Evolutionary conservation across 495 filamentous ascomycete genomes (phyloP), one percentile per base, ranked within the genome.

Genomic region (Chaetomium tenue): DNA sequence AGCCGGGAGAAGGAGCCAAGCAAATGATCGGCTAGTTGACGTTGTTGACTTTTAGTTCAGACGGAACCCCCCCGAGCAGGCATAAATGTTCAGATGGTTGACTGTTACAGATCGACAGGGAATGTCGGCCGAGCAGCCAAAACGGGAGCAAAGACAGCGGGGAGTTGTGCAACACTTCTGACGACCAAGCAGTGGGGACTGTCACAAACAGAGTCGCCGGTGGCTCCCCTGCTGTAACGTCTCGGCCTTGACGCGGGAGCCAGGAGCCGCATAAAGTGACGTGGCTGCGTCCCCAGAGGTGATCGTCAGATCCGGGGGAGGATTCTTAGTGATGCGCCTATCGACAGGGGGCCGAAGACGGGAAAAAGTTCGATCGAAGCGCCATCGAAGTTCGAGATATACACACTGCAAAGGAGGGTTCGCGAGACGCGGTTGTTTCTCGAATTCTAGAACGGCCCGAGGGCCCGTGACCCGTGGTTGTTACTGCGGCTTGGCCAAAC

Each of bases 251-350:
- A 46, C 16, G 48, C 37, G 48, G 22, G 33, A 54, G 60, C 18
- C 15, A 44, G 48, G 28, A 37, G 46, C 15, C 13, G 50, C 50
- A 55, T 63, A 15, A 55, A n/a, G 18, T 63, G 60, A 63, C 51
- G 60, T 47, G 60, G 37, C 60, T 3, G 46, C 22, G 20, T 18
- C n/a, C 2, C n/a, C 47, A n/a, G 30, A 52, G 20, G 15, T 52
- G 42, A 22, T 54, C 37, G 37, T n/a, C 60, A 54, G 60, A 55
- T 63, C 37, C 25, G 50, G 51, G 60, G 60, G 20, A 54, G 60
- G 23, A 3, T 18, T 25, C 22, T 44, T 53, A 53, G 53, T 39
- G 28, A 56, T 25, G 12, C 58, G 20, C 46, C 12, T 40, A 52
- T 61, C 3, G 30, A 61, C 58, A 61, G 47, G 58, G 57, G 47